Evolutionary conservation across 257 asterid species (phyloP), one percentile per base, ranked within the genome.

Genomic region (Salvia miltiorrhiza): DNA sequence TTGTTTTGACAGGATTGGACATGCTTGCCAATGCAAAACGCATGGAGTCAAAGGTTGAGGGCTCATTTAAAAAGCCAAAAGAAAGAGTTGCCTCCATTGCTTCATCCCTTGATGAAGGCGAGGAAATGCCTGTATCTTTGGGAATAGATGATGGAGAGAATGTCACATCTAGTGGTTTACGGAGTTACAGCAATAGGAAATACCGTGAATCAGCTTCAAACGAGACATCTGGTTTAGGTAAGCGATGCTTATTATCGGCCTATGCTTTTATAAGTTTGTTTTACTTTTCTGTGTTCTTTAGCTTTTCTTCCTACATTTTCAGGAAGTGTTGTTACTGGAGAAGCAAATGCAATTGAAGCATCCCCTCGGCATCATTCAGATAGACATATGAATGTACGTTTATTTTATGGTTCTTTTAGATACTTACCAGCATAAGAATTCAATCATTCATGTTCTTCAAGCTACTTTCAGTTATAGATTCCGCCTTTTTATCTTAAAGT

Each of bases 1-100:
- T 67, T 75, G 49, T 13, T 49, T 52, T 73, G 16, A 53, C 77
- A 92, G 98, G 98, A 52, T 88, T 92, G 47, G 97, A 92, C 76
- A 78, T 79, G 39, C 93, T 92, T 39, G 98, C 98, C 2, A 75
- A 35, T 65, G 81, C 80, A 19, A 92, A 87, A 71, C 85, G 95
- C 41, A 73, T 37, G 65, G 93, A 74, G 72, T 78, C 85, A 24
- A 76, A 70, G 56, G 65, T 12, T 40, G 94, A 79, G 56, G 83
- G 82, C 54, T 35, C 80, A 16, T 93, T 87, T 71, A 88, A 86
- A 83, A 85, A 88, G 33, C 96, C 97, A 13, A 85, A 70, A 72
- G 96, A 84, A 59, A 86, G 76, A 70, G 88, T 79, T 72, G 82
- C 89, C 55, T 82, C 96, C 14, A 72, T 88, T 54, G 86, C 77